Conservation (phyloP, 2,329 filamentous ascomycete genomes). For the Aspergillus pseudonomiae region DNA sequence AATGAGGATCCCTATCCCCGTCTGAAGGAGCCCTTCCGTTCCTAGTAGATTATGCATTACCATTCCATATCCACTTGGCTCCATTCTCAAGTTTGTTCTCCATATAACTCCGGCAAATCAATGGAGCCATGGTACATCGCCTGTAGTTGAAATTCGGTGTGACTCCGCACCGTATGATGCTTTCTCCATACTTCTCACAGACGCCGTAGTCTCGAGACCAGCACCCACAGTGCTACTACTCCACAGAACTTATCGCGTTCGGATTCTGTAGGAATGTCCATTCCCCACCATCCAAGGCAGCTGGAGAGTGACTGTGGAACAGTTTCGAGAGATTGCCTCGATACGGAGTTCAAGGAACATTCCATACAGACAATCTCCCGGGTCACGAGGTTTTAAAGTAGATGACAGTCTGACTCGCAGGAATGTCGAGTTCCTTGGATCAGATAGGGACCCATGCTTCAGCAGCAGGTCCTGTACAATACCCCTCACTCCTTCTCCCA, state of each 20-base stretch:
- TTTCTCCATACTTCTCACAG: conserved; percentile 2
- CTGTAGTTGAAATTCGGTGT: conserved; percentile 4
- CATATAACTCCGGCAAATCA: neutral
- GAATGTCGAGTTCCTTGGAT: neutral
- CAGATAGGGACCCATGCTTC: neutral
- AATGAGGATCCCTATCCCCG: neutral
- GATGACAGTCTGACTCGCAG: neutral
- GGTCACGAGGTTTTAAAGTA: neutral
- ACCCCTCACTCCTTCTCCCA: neutral
- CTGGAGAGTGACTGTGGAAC: neutral
- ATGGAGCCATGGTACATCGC: conserved; percentile 11
- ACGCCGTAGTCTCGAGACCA: neutral
- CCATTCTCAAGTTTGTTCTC: neutral
- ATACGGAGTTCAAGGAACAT: neutral
- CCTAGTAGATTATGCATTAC: neutral
- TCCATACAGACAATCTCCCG: neutral
- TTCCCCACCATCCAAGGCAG: neutral
- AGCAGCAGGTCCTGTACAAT: neutral
- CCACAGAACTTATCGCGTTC: neutral
- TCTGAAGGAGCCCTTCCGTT: neutral
- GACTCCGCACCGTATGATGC: conserved; percentile 16
- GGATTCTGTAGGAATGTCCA: neutral
- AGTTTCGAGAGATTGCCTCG: neutral
- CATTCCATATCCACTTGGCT: conserved; percentile 3
- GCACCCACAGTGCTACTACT: neutral